Base-by-base conservation (phyloP, 352 stramenopile species). In the Phytophthora multivora region DNA sequence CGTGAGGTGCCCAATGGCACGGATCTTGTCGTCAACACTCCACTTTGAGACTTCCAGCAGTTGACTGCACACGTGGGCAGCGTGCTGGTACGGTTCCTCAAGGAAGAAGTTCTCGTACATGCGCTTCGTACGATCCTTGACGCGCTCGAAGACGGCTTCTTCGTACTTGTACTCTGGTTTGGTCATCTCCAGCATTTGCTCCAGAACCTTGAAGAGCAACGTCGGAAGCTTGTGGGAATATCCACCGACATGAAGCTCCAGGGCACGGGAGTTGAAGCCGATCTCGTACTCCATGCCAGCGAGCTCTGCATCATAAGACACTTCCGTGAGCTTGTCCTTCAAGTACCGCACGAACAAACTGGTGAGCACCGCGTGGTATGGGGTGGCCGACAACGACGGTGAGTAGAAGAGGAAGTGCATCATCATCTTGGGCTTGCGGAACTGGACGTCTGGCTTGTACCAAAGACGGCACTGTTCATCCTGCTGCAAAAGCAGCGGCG, bases 61-160 rank as follows among this genome's bases (percentile, higher is more conserved):
- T 46, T 93, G 63, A 40, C 83, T 86, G 19, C 73, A 81, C 9
- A 68, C 73, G 66, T 97, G 90, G 42, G 97, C 76, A 0, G 88
- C 90, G 59, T 97, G 92, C 61, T 97, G 86, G 75, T 98, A 98
- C 0, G 91, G 90, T 50, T 97, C 89, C 41, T 96, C 79, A 15
- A 93, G 75, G 28, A 91, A 84, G 47, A 97, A 97, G 55, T 93
- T 96, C 43, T 95, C 80, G 57, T 94, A 97, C 65, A 87, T 75
- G 35, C 92, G 83, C 59, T 80, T 80, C 5, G 89, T 82, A 50
- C 93, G 89, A 52, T 96, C 86, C 31, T 95, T 88, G 6, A 98
- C 73, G 16, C 90, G 82, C 28, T 89, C 73, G 52, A 97, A 97
- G 2, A 92, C 57, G 11, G 81, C 73, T 9, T 85, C 64, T 15